Percentiles rank a stretch among this genome's conserved stretches.
Evolutionary conservation across 1,139 yeast genomes (phyloP).

Genomic region (Waltiozyma sp.): DNA sequence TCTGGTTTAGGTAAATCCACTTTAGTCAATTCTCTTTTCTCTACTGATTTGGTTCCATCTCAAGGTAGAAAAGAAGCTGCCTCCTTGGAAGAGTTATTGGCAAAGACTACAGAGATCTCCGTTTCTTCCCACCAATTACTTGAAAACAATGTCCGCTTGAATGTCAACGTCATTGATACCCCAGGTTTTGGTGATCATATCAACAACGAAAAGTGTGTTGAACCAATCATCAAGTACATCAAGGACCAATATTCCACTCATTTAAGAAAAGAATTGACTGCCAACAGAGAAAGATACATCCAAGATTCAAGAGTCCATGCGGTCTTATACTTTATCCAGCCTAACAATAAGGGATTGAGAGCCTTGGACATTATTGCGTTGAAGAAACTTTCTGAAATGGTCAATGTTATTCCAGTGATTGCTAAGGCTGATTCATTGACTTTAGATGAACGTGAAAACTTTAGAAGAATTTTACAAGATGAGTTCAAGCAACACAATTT

Average conservation of each 20-base stretch:
- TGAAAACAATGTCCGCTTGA: conserved; percentile 82
- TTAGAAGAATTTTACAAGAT: conserved; percentile 64
- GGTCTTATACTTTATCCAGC: conserved; percentile 81
- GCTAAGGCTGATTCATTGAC: conserved; percentile 90
- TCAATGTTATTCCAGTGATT: conserved; percentile 90
- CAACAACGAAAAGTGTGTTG: conserved; percentile 95
- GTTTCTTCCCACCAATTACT: conserved; percentile 57
- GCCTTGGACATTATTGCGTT: conserved; percentile 77
- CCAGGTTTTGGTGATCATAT: conserved; percentile 98
- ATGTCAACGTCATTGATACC: conserved; percentile 83
- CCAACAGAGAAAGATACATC: conserved; percentile 78
- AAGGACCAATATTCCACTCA: conserved; percentile 94
- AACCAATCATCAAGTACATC: conserved; percentile 87
- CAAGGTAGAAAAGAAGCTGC: conserved; percentile 74
- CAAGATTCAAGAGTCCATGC: conserved; percentile 94
- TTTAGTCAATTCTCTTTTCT: conserved; percentile 77
- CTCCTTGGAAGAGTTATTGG: conserved; percentile 15
- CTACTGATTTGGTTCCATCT: conserved; percentile 66
- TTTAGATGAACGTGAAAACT: conserved; percentile 67
- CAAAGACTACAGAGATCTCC: conserved; percentile 82
- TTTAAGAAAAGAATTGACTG: conserved; percentile 90
- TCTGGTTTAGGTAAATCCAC: conserved; percentile 95
- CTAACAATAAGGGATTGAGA: conserved; percentile 72
- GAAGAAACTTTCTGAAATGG: conserved; percentile 77
- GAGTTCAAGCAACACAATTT: conserved; percentile 70